Conservation (phyloP, 1,284 basidiomycete species). For the Inonotus obliquus region DNA sequence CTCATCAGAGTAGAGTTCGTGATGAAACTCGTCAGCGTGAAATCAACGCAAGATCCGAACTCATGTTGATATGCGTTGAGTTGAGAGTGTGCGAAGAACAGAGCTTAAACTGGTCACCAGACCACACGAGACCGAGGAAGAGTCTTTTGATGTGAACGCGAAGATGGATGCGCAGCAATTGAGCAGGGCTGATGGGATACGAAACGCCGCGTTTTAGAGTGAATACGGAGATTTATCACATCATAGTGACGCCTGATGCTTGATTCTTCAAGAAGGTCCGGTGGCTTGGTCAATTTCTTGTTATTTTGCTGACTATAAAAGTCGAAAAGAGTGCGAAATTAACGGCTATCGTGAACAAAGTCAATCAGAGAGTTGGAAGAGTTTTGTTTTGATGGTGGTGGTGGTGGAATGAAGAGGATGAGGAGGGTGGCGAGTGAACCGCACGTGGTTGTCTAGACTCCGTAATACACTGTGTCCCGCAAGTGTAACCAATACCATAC, state of each 20-base stretch:
- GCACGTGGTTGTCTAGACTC: conserved; percentile 2
- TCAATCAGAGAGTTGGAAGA: background rate
- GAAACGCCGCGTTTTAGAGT: background rate
- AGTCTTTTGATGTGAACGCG: no score
- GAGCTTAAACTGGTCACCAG: background rate
- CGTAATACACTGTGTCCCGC: no score
- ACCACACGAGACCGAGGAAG: background rate
- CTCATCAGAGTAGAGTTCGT: background rate
- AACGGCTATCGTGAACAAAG: background rate
- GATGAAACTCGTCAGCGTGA: background rate
- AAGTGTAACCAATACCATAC: background rate
- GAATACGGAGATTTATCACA: background rate
- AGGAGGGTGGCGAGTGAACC: background rate
- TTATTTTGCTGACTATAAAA: background rate
- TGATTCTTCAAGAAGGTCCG: background rate
- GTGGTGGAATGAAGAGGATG: background rate
- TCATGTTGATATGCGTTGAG: background rate
- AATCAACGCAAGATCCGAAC: background rate
- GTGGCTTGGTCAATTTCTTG: background rate
- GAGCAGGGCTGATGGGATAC: background rate
- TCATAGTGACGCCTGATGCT: background rate
- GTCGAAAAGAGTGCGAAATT: background rate
- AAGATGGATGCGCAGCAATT: background rate
- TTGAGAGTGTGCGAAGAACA: background rate
- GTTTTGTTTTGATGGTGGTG: background rate